Conservation (phyloP, 2,329 filamentous ascomycete genomes). For the Xylaria hypoxylon region DNA sequence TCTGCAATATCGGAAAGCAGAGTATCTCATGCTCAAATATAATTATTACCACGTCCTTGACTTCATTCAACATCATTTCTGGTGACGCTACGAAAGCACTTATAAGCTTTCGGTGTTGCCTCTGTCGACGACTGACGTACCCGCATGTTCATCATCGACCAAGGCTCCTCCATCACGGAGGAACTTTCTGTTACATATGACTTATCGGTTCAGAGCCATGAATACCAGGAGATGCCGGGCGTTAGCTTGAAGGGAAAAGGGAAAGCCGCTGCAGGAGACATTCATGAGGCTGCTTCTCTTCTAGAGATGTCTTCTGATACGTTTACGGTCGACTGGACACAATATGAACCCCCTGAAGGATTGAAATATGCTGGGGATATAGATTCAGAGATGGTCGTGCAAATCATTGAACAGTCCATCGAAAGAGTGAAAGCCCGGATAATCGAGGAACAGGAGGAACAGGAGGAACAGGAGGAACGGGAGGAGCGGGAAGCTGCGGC, state of each 20-base stretch:
- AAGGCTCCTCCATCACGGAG: conserved; percentile 38
- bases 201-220: conserved; percentile 18
- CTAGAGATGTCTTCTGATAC: conserved; percentile 36
- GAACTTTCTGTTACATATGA: conserved; percentile 21
- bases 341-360: conserved; percentile 60
- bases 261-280: conserved; percentile 33
- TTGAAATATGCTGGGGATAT: conserved; percentile 55
- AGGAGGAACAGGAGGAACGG: conserved; percentile 49
- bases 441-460: conserved; percentile 47
- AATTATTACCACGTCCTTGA: not conserved
- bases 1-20: not conserved
- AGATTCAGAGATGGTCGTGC: conserved; percentile 56
- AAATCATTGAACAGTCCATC: conserved; percentile 59
- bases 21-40: not conserved
- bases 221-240: conserved; percentile 17
- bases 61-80: not conserved
- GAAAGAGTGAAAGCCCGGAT: conserved; percentile 58
- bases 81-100: not conserved
- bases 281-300: not conserved
- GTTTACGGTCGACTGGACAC: conserved; percentile 57
- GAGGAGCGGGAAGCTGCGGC: conserved; percentile 45
- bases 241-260: conserved; percentile 25
- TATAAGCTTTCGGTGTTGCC: not conserved
- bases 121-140: not conserved
- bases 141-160: conserved; percentile 28